These are phyloP conservation scores for Solanum ahanhuiri DNA, from an alignment of 257 asterid genomes.

Conservation along the genomic window DNA sequence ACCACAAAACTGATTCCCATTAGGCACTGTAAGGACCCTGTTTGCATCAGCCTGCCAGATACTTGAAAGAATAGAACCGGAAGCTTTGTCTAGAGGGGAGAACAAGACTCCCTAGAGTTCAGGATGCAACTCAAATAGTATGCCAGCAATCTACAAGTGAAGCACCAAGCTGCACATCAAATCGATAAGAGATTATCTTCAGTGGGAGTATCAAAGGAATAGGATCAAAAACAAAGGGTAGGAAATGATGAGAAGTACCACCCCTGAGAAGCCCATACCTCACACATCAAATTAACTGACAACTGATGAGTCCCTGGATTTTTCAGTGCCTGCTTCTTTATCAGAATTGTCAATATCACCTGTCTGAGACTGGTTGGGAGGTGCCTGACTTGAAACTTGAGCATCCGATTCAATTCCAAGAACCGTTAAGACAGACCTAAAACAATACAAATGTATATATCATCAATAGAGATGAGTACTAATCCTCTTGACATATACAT, in stretches of 20 bases:
- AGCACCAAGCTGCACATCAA: neutral
- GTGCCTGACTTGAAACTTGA: constrained; percentile 3
- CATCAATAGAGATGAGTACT: neutral
- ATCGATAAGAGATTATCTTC: neutral
- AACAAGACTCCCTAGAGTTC: neutral
- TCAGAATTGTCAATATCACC: constrained; percentile 47
- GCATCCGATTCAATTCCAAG: constrained; percentile 52
- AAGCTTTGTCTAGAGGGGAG: neutral
- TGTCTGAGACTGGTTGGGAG: constrained; percentile 18
- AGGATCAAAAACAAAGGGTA: neutral
- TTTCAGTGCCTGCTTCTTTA: constrained; percentile 45
- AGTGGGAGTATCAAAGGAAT: neutral
- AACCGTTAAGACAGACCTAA: constrained; percentile 65
- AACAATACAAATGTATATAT: constrained; percentile 1
- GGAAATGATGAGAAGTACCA: neutral
- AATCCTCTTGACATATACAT: neutral
- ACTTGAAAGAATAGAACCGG: neutral
- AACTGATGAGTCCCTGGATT: constrained; percentile 51
- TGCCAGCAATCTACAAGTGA: neutral
- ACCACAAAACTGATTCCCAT: neutral
- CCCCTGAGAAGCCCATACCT: neutral
- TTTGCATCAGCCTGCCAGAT: neutral
- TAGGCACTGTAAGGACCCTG: neutral
- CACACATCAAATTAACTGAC: constrained; percentile 15
- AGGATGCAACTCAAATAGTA: neutral